Evolutionary conservation across 768 basidiomycete genomes (phyloP).

Genomic region (Trametopsis cervina): DNA sequence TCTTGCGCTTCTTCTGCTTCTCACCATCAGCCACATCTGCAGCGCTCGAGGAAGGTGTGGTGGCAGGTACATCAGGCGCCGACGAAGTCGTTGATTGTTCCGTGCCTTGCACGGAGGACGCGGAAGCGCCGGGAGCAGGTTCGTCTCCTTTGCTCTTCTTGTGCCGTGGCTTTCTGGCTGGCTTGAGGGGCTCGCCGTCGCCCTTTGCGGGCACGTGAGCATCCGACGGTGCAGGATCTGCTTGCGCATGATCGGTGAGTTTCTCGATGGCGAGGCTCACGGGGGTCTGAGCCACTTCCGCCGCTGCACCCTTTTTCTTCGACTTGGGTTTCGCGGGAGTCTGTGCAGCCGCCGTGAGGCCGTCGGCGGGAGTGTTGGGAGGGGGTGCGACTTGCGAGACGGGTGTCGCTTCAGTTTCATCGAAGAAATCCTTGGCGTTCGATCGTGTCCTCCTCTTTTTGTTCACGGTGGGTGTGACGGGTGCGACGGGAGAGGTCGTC

Average conservation of each 20-base stretch:
- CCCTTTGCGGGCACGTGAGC: too few relatives aligned
- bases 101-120: background rate
- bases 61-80: background rate
- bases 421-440: constrained; percentile 22
- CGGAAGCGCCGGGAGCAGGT: background rate
- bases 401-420: constrained; percentile 10
- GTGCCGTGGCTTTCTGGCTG: constrained; percentile 3
- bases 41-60: too few relatives aligned
- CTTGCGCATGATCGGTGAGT: background rate
- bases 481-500: too few relatives aligned
- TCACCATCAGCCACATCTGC: background rate
- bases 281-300: background rate
- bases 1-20: constrained; percentile 17
- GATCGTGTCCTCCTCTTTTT: constrained; percentile 17
- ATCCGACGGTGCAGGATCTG: background rate
- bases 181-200: background rate
- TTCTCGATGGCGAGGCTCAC: constrained; percentile 1
- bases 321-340: constrained; percentile 4
- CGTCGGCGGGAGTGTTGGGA: constrained; percentile 21
- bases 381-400: constrained; percentile 10
- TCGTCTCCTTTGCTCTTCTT: constrained; percentile 1
- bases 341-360: constrained; percentile 11
- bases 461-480: constrained; percentile 14
- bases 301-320: background rate
- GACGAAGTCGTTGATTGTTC: background rate